Base-by-base conservation (phyloP, 1,139 yeast species). In the Candida tropicalis region DNA sequence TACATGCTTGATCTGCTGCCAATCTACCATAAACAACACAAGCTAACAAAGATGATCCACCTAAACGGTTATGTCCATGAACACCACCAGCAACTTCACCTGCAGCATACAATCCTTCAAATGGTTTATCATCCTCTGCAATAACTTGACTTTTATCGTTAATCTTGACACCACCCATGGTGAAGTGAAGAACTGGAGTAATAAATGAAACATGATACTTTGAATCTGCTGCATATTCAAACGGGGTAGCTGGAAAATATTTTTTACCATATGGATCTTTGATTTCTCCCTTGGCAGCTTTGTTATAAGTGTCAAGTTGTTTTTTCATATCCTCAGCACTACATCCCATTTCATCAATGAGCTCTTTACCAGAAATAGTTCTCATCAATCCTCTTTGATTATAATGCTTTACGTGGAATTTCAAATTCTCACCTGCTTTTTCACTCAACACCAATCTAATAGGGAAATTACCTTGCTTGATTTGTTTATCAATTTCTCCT, bases 11-110 rank as follows among this genome's bases (percentile, higher is more conserved):
- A 49, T 77, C 79, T 2, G 83, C 87, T 10, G 85, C 81, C 15
- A 79, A 70, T 52, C 86, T 71, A 3, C 95, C 95, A 63, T 78
- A 87, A 2, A 85, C 90, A n/a, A 84, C 91, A 68, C 95, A 86
- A 27, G 87, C 91, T 46, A 86, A 67, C 26, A 87, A 66, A 10
- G 89, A 81, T 13, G 90, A 83, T 0, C 95, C 95, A 29, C 91
- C 91, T 13, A 87, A 66, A 57, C 93, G 73, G 58, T 84, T 84
- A 38, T 79, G 81, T 10, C 95, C 95, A 58, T 87, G 95, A 13
- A 87, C 84, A 40, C 93, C 95, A 20, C 95, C 95, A 12, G 89
- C 86, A 13, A 85, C 78, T 60, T 87, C 95, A 24, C 95, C 95
- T 20, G 87, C 86, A 2, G 93, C 93, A 58, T 73, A 86, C 26